Evolutionary conservation across 768 basidiomycete genomes (phyloP).

Genomic region (Boletus sp.): DNA sequence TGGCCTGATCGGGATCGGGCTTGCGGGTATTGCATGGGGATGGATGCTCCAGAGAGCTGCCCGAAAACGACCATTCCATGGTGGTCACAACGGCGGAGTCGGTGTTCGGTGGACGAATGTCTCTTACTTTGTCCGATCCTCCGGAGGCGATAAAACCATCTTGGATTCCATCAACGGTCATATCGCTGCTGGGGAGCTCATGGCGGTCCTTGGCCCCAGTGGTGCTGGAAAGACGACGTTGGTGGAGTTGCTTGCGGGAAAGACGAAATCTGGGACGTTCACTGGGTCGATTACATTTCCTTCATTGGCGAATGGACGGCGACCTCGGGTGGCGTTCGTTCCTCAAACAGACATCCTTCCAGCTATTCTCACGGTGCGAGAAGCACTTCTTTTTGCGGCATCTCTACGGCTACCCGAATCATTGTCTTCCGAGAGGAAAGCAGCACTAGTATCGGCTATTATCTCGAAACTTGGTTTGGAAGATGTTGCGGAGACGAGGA

Average conservation of each 20-base stretch:
- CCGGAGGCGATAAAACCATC: constrained; percentile 50
- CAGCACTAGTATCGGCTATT: constrained; percentile 62
- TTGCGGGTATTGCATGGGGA: constrained; percentile 63
- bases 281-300: constrained; percentile 66
- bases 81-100: constrained; percentile 49
- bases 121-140: constrained; percentile 56
- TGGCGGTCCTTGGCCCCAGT: constrained; percentile 90
- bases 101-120: constrained; percentile 68
- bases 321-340: constrained; percentile 76
- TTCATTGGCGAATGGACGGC: constrained; percentile 29
- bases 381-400: constrained; percentile 84
- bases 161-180: constrained; percentile 68
- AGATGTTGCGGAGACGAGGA: constrained; percentile 65
- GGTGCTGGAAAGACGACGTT: constrained; percentile 93
- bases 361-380: constrained; percentile 72
- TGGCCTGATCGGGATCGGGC: constrained; percentile 52
- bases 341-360: constrained; percentile 86
- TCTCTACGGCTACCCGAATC: constrained; percentile 79
- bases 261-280: constrained; percentile 68
- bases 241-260: constrained; percentile 87
- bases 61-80: constrained; percentile 40
- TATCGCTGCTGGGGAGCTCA: constrained; percentile 78
- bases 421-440: constrained; percentile 59
- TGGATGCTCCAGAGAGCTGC: constrained; percentile 61
- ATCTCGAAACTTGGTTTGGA: constrained; percentile 78